phyloP scores from a whole-genome alignment of 208 protist species.

The Angomonas deanei region DNA sequence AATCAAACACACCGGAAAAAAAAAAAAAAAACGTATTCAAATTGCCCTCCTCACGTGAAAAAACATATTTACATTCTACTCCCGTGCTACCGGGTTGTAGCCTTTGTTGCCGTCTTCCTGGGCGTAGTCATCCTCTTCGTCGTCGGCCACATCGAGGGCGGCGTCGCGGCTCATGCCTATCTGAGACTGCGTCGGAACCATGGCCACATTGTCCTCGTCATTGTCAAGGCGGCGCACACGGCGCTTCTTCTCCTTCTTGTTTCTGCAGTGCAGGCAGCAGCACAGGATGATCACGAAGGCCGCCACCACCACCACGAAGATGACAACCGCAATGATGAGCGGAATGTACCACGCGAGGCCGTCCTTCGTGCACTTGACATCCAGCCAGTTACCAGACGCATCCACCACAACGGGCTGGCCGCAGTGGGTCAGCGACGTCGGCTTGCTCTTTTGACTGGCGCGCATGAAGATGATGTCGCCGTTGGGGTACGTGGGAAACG shows the following conservation, averaged over 20 bases:
- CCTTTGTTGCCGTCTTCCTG: slow-evolving; percentile 2
- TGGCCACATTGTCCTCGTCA: slow-evolving; percentile 30
- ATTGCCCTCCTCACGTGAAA: neutral
- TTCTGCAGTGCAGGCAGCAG: slow-evolving; percentile 28
- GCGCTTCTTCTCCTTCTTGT: slow-evolving; percentile 22
- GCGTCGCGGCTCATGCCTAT: slow-evolving; percentile 29
- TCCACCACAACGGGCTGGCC: slow-evolving; percentile 24
- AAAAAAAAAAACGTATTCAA: slow-evolving; percentile 16
- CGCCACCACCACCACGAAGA: slow-evolving; percentile 22
- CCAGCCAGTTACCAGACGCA: slow-evolving; percentile 27
- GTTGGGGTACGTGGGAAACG: slow-evolving; percentile 44
- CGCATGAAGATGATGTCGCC: slow-evolving; percentile 27
- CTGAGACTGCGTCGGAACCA: slow-evolving; percentile 52
- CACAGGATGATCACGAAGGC: slow-evolving; percentile 41
- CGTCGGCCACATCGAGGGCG: slow-evolving; percentile 6
- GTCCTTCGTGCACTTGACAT: slow-evolving; percentile 28
- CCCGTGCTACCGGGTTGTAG: neutral
- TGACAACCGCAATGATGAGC: slow-evolving; percentile 33
- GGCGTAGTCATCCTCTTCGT: slow-evolving; percentile 14
- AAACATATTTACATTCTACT: neutral
- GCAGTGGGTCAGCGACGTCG: slow-evolving; percentile 22
- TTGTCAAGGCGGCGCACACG: slow-evolving; percentile 15
- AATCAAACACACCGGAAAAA: slow-evolving; percentile 15
- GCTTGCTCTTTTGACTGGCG: neutral
- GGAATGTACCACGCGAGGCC: slow-evolving; percentile 54